A percentile compares a stretch with the other conserved stretches of the same genome.
Conservation (phyloP, 2,329 filamentous ascomycete genomes). For the Tolypocladium ovalisporum region DNA sequence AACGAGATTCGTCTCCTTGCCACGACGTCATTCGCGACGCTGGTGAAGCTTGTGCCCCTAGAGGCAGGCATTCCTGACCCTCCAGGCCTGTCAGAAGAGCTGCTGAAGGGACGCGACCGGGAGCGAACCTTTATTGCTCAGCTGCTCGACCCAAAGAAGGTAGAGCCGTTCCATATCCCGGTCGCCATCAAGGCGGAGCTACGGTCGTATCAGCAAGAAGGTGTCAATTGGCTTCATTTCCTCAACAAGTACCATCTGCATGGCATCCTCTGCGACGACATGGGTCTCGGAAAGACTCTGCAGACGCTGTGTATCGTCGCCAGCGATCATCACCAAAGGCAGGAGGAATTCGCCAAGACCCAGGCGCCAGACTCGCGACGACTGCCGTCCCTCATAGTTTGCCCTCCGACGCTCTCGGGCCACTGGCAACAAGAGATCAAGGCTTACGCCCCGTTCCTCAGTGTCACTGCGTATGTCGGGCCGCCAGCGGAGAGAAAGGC, state of each 20-base stretch:
- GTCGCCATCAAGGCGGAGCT: conserved; percentile 96
- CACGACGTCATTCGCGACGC: conserved; percentile 90
- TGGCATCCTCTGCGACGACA: conserved; percentile 96
- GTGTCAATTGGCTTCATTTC: conserved; percentile 97
- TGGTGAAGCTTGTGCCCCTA: conserved; percentile 92
- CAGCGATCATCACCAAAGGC: conserved; percentile 89
- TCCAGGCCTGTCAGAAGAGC: conserved; percentile 77
- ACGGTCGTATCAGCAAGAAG: conserved; percentile 94
- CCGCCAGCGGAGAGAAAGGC: conserved; percentile 69
- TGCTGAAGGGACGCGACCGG: conserved; percentile 81
- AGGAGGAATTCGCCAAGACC: conserved; percentile 80
- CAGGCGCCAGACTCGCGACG: conserved; percentile 65
- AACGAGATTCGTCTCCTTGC: conserved; percentile 90
- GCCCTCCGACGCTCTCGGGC: conserved; percentile 88
- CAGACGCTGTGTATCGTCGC: conserved; percentile 97
- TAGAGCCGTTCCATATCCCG: conserved; percentile 85
- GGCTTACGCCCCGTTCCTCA: conserved; percentile 89
- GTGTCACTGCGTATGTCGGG: conserved; percentile 82
- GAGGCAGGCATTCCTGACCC: conserved; percentile 97
- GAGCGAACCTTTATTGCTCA: conserved; percentile 96
- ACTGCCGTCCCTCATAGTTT: conserved; percentile 87
- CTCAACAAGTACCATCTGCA: conserved; percentile 97
- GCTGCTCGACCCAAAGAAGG: conserved; percentile 92
- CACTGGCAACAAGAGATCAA: conserved; percentile 99
- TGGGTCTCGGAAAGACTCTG: conserved; percentile 95